Evolutionary conservation across 1,284 basidiomycete genomes (phyloP).

Genomic region (Melampsora abietis-canadensis): DNA sequence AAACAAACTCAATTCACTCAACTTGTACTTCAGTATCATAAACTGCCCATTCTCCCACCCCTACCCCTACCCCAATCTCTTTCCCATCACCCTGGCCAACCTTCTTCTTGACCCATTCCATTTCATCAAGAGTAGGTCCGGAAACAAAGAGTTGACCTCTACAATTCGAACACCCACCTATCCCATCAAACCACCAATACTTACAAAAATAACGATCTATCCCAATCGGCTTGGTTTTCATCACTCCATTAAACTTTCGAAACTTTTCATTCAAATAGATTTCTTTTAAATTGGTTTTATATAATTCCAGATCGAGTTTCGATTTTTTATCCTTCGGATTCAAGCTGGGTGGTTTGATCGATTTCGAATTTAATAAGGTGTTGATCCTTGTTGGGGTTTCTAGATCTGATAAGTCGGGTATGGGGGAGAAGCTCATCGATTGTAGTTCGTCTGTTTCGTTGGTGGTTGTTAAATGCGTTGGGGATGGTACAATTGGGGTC

Average conservation of each 20-base stretch:
- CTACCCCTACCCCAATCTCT: not conserved
- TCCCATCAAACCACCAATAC: constrained; percentile 42
- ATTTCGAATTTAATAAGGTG: not conserved
- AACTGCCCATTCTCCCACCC: constrained; percentile 14
- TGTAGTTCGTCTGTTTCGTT: too few relatives aligned
- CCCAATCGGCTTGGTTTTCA: constrained; percentile 19
- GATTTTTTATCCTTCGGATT: too few relatives aligned
- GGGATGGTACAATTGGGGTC: too few relatives aligned
- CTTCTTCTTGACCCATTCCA: not conserved
- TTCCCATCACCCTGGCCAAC: not conserved
- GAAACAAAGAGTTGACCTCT: constrained; percentile 14
- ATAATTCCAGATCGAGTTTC: constrained; percentile 5
- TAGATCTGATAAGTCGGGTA: too few relatives aligned
- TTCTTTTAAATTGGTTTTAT: constrained; percentile 7
- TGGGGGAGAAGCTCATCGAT: too few relatives aligned
- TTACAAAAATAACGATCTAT: constrained; percentile 30
- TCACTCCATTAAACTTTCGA: constrained; percentile 5
- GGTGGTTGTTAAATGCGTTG: too few relatives aligned
- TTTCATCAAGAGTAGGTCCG: constrained; percentile 16
- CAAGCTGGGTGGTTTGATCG: not conserved
- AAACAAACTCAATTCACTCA: not conserved
- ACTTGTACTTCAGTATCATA: constrained; percentile 27
- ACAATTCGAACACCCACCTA: constrained; percentile 15
- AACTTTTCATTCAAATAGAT: constrained; percentile 19
- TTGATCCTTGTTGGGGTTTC: not conserved